Base-by-base conservation (phyloP, 345 rosid species). In the Reutealis trisperma region DNA sequence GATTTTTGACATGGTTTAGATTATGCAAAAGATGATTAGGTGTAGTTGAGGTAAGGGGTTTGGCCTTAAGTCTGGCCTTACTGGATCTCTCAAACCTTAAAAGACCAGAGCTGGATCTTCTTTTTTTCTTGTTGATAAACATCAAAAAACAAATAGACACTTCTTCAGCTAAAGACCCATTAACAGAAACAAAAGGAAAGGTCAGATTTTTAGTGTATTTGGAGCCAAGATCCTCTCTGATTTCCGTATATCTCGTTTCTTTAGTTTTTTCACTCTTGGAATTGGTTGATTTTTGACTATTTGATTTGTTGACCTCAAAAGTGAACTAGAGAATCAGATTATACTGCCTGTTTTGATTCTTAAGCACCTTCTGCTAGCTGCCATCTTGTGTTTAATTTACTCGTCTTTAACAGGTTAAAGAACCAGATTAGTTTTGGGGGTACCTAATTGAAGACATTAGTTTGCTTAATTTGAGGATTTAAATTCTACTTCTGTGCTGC, bases 71-170 rank as follows among this genome's bases (percentile, higher is more conserved):
- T 63, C 67, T 63, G 13, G 22, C 47, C 45, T 18, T 13, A 37
- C 67, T 63, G 67, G 54, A 42, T 65, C 30, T 42, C 18, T 54
- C 71, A 44, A 67, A 67, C 71, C 71, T 55, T 67, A 67, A 67
- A 42, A 44, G 30, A 47, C 14, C 71, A 44, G 18, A 25, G 47
- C 27, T 67, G 55, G 71, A 67, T 67, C 71, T 42, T 67, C 55
- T 67, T 34, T 41, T 11, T 63, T 41, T 63, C 42, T 34, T 34
- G 30, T 44, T 42, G n/a, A 54, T 6, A 54, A 19, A 12, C 55
- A 51, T 51, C 19, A 54, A 54, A 47, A 51, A 51, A 67, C 71
- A 67, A 22, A 42, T 67, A 67, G 32, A 67, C 70, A n/a, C 32
- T n/a, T 25, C 32, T 16, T 32, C 44, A 6, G 54, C 16, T 12